Evolutionary conservation across 495 filamentous ascomycete genomes (phyloP).

Genomic region (Hypomontagnella monticulosa): DNA sequence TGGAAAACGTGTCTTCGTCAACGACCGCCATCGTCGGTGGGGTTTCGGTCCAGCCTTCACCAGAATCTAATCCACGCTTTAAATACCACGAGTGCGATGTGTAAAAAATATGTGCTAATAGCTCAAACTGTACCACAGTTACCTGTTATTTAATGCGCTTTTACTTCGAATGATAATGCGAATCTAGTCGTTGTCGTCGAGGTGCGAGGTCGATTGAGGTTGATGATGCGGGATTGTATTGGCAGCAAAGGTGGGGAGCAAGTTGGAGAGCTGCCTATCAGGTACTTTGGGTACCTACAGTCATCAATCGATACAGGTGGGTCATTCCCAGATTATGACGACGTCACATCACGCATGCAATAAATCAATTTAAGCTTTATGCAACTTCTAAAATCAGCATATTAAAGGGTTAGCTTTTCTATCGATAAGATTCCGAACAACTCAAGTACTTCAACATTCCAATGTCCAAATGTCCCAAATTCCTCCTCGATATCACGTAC

Average conservation of each 20-base stretch:
- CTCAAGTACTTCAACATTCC: no score
- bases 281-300: neutral
- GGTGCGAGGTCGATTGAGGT: constrained; percentile 17
- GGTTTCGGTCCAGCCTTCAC: constrained; percentile 20
- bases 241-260: constrained; percentile 10
- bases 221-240: constrained; percentile 32
- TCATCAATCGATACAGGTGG: neutral
- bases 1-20: constrained; percentile 62
- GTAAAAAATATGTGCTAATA: constrained; percentile 2
- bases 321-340: constrained; percentile 1
- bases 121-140: constrained; percentile 1
- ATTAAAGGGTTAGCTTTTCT: neutral
- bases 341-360: constrained; percentile 37
- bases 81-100: constrained; percentile 1
- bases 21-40: constrained; percentile 55
- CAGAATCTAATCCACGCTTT: constrained; percentile 19
- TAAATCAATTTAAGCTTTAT: constrained; percentile 14
- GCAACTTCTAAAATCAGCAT: neutral
- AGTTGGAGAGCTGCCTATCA: constrained; percentile 23
- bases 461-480: no score
- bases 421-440: neutral
- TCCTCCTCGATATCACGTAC: neutral
- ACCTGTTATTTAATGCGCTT: neutral
- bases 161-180: neutral
- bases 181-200: constrained; percentile 3